Evolutionary conservation across 148 eudicot genomes (phyloP).

Genomic region (Rhododendron williamsianum): DNA sequence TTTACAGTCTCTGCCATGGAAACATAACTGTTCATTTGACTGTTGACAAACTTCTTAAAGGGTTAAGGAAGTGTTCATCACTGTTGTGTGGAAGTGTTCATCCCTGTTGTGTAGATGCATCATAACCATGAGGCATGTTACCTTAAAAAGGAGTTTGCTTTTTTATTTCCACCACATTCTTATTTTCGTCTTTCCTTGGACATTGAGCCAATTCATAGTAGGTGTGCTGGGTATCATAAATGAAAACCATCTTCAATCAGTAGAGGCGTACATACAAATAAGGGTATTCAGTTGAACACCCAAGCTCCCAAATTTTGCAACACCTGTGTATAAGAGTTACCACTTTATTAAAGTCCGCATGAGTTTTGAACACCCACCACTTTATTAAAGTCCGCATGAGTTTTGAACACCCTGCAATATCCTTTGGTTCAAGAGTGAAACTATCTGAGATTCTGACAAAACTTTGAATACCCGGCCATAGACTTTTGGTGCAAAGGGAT

Average conservation of each 20-base stretch:
- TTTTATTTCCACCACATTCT: neutral
- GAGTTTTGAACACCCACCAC: neutral
- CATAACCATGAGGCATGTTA: neutral
- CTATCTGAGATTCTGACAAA: neutral
- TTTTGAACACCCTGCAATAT: neutral
- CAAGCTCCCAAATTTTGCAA: no score
- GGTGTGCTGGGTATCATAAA: neutral
- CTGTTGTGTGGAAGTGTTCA: neutral
- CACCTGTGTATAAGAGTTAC: neutral
- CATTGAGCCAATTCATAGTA: neutral
- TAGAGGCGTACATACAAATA: no score
- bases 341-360: neutral
- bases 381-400: neutral
- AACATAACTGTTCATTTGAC: neutral
- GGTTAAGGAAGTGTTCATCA: neutral
- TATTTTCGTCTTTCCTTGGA: neutral
- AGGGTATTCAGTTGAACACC: no score
- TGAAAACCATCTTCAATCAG: neutral
- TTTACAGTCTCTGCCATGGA: neutral
- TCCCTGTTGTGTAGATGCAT: neutral
- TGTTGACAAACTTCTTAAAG: neutral
- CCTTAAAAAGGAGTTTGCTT: neutral
- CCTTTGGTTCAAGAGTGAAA: neutral
- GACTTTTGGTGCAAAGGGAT: neutral
- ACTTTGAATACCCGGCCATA: no score